Evolutionary conservation across 2,329 filamentous ascomycete genomes (phyloP).

Genomic region (Phialophora verrucosa): DNA sequence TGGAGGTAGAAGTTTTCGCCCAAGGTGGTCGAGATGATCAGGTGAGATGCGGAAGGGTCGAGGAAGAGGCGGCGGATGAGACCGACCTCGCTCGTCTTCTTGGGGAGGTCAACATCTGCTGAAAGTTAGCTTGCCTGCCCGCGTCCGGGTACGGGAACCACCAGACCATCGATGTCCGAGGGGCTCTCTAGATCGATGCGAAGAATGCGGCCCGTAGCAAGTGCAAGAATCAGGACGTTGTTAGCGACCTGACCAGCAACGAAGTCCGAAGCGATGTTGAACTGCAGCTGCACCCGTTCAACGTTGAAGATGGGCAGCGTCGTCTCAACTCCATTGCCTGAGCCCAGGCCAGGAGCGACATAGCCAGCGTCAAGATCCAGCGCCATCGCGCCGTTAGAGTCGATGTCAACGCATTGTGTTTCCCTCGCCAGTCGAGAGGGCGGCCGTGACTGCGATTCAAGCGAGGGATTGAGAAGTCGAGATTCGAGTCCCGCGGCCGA

Average conservation of each 20-base stretch:
- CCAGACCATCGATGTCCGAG: constrained; percentile 86
- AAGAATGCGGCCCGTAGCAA: constrained; percentile 89
- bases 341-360: constrained; percentile 67
- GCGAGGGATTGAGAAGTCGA: not conserved
- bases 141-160: constrained; percentile 1
- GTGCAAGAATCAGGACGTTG: constrained; percentile 89
- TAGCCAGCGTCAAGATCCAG: constrained; percentile 75
- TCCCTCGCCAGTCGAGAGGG: not conserved
- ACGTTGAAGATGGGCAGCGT: constrained; percentile 91
- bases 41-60: constrained; percentile 92
- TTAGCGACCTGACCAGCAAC: constrained; percentile 96
- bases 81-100: constrained; percentile 87
- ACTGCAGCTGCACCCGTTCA: constrained; percentile 89
- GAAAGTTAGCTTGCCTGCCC: no score
- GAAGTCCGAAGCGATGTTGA: constrained; percentile 92
- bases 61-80: constrained; percentile 96
- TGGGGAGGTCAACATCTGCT: constrained; percentile 92
- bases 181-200: constrained; percentile 93
- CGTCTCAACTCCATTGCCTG: constrained; percentile 61
- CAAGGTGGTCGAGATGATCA: constrained; percentile 86
- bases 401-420: constrained; percentile 25
- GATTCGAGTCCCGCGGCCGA: constrained; percentile 5
- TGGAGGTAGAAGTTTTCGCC: constrained; percentile 99
- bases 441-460: not conserved
- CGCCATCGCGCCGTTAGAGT: constrained; percentile 63